These are phyloP conservation scores for Crepidotus variabilis DNA, from an alignment of 768 basidiomycete species.

Conservation along the genomic window DNA sequence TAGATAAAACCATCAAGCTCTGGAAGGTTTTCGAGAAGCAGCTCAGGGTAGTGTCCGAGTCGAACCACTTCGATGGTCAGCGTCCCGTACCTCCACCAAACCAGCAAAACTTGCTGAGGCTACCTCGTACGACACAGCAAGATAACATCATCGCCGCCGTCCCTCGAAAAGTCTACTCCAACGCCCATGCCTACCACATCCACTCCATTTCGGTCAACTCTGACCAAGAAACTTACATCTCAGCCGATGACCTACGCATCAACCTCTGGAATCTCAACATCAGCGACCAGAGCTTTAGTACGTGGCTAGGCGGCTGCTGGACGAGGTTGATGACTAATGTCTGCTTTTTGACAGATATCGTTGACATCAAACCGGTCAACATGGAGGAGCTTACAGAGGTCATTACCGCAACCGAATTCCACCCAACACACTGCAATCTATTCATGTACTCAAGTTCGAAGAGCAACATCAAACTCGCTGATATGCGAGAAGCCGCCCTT, in stretches of 20 bases:
- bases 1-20: constrained; percentile 99
- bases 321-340: background rate
- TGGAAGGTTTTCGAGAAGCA: constrained; percentile 99
- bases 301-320: constrained; percentile 28
- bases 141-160: constrained; percentile 99
- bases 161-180: constrained; percentile 97
- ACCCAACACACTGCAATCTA: constrained; percentile 93
- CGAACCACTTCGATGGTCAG: constrained; percentile 85
- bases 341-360: constrained; percentile 67
- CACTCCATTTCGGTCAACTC: constrained; percentile 99
- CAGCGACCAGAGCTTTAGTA: constrained; percentile 98
- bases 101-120: constrained; percentile 57
- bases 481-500: constrained; percentile 97
- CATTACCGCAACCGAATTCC: constrained; percentile 99
- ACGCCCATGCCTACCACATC: constrained; percentile 99
- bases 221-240: constrained; percentile 99
- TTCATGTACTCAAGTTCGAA: constrained; percentile 99
- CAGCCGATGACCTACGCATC: constrained; percentile 95
- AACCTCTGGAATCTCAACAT: constrained; percentile 99
- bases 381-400: constrained; percentile 99
- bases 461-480: constrained; percentile 98
- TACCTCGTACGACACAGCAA: constrained; percentile 90
- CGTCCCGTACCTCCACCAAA: constrained; percentile 64
- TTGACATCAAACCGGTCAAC: constrained; percentile 99
- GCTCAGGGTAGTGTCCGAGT: constrained; percentile 92